phyloP scores from a whole-genome alignment of 306 rosid genomes.

The Trifolium repens region DNA sequence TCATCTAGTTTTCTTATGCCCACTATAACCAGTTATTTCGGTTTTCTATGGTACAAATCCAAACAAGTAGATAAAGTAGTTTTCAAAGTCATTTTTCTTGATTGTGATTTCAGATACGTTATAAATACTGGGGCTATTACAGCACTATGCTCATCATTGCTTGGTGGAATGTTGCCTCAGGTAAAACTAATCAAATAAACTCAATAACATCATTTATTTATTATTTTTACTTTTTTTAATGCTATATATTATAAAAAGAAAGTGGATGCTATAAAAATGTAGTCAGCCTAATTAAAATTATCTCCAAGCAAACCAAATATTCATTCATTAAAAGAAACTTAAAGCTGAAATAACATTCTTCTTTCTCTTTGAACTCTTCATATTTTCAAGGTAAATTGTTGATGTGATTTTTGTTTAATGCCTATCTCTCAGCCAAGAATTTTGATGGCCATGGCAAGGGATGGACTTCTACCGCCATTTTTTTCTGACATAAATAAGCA shows the following conservation, averaged over 20 bases:
- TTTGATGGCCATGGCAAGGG: constrained; percentile 63
- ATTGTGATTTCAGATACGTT: constrained; percentile 67
- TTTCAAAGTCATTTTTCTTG: constrained; percentile 16
- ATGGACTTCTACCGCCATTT: constrained; percentile 54
- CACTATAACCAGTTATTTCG: too few species aligned
- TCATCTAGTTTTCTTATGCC: too few species aligned
- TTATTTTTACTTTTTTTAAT: too few species aligned
- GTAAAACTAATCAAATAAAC: constrained; percentile 43
- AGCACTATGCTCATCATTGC: constrained; percentile 81
- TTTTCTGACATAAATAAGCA: constrained; percentile 49
- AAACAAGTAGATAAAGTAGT: neutral
- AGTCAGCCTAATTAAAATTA: too few species aligned
- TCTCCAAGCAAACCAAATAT: too few species aligned
- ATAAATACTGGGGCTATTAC: constrained; percentile 82
- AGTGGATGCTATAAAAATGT: too few species aligned
- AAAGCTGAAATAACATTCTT: neutral
- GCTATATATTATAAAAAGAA: too few species aligned
- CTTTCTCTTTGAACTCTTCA: too few species aligned
- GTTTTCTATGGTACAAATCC: neutral
- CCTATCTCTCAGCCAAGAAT: constrained; percentile 53
- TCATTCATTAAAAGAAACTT: too few species aligned
- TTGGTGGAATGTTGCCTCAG: constrained; percentile 92
- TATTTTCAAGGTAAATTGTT: neutral
- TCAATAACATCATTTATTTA: too few species aligned
- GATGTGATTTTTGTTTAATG: constrained; percentile 20